A percentile compares a stretch with the other conserved stretches of the same genome.
Evolutionary conservation across 371 early-diverging fungal genomes (phyloP).

Genomic region (Thermomucor indicae-seudaticae): DNA sequence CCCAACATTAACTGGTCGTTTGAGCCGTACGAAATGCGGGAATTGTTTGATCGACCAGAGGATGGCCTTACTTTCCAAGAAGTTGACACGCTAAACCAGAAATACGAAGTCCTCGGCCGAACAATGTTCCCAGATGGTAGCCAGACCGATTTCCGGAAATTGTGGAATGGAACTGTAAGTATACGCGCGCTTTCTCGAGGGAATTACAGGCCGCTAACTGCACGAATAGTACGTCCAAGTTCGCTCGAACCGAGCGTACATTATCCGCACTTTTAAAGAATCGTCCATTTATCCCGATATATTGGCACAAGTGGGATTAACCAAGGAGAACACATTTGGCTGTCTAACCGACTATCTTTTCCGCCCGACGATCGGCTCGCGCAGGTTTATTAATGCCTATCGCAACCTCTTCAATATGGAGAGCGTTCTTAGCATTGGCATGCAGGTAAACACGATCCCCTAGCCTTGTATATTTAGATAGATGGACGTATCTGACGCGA

Average conservation of each 20-base stretch:
- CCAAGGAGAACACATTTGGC: conserved; percentile 37
- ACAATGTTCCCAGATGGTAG: conserved; percentile 37
- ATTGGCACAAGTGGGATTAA: conserved; percentile 29
- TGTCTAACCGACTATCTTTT: conserved; percentile 45
- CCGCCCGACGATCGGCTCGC: conserved; percentile 40
- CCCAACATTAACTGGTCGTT: conserved; percentile 31
- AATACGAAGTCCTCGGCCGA: conserved; percentile 16
- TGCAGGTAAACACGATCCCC: conserved; percentile 27
- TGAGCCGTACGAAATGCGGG: conserved; percentile 24
- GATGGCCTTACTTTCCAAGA: conserved; percentile 18
- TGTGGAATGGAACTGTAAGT: conserved; percentile 44
- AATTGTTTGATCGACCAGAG: conserved; percentile 17
- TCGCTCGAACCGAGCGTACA: conserved; percentile 42
- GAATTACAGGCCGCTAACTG: background rate
- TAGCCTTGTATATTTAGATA: too few relatives aligned
- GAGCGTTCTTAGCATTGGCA: conserved; percentile 40
- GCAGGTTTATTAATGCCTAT: conserved; percentile 45
- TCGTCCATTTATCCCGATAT: conserved; percentile 22
- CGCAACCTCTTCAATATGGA: conserved; percentile 36
- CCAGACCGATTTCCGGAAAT: conserved; percentile 31
- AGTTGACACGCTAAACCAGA: conserved; percentile 35
- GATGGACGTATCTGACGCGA: too few relatives aligned
- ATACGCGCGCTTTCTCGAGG: background rate
- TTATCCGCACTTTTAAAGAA: conserved; percentile 37
- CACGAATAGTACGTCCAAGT: conserved; percentile 33